These are phyloP conservation scores for Pleurotus citrinopileatus DNA, from an alignment of 768 basidiomycete genomes.

Conservation along the genomic window DNA sequence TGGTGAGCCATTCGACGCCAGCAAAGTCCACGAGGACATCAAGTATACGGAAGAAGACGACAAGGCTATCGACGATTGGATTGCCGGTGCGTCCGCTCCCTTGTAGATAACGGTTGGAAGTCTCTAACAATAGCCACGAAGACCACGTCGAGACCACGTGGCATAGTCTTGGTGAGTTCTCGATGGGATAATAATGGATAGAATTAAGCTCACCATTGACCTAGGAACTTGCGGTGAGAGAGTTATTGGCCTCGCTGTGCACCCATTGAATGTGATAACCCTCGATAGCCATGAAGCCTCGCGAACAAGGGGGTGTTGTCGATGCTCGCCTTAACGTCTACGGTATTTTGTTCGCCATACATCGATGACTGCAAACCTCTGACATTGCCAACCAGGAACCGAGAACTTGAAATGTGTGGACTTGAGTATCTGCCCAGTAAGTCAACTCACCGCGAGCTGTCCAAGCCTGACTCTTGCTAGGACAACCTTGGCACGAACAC, in stretches of 20 bases:
- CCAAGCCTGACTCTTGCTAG: constrained; percentile 24
- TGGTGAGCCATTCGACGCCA: constrained; percentile 47
- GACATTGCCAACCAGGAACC: constrained; percentile 35
- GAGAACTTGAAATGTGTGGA: constrained; percentile 67
- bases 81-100: constrained; percentile 34
- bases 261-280: not conserved
- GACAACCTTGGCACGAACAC: constrained; percentile 74
- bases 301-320: constrained; percentile 64
- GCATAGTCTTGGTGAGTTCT: constrained; percentile 58
- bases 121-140: constrained; percentile 16
- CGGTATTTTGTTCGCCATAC: constrained; percentile 22
- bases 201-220: not conserved
- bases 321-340: constrained; percentile 62
- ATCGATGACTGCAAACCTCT: not conserved
- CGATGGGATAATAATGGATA: not conserved
- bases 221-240: constrained; percentile 43
- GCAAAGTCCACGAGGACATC: constrained; percentile 62
- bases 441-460: constrained; percentile 16
- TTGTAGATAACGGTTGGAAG: no score
- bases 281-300: constrained; percentile 59
- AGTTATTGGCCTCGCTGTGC: no score
- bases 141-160: constrained; percentile 78
- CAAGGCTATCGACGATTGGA: constrained; percentile 70
- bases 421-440: constrained; percentile 69
- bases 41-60: constrained; percentile 68